Evolutionary conservation across 2,329 filamentous ascomycete species (phyloP).

Genomic region (Alternaria arbusti): DNA sequence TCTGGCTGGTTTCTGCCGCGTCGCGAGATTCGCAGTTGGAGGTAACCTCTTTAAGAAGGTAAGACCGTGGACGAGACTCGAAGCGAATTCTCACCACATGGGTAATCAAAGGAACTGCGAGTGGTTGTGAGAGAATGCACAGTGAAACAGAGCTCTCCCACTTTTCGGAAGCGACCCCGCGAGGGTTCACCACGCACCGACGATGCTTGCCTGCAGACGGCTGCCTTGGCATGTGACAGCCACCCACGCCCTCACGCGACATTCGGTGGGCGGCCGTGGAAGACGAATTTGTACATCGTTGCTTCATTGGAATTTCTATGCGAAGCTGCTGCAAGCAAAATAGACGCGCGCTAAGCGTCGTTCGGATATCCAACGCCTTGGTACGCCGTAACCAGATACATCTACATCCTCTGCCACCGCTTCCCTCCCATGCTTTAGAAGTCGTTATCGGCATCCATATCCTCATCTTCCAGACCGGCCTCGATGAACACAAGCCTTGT

Average conservation of each 20-base stretch:
- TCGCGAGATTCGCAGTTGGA: conserved; percentile 21
- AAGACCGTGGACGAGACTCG: conserved; percentile 18
- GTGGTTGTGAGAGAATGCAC: neutral
- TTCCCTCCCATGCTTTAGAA: conserved; percentile 28
- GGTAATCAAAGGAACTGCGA: neutral
- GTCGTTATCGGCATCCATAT: conserved; percentile 49
- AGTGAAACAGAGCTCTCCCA: conserved; percentile 10
- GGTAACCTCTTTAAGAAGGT: conserved; percentile 42
- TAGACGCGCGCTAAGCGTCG: conserved; percentile 11
- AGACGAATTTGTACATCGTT: neutral
- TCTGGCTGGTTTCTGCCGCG: conserved; percentile 23
- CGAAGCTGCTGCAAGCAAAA: conserved; percentile 3
- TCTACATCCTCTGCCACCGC: conserved; percentile 15
- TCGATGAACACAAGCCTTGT: conserved; percentile 63
- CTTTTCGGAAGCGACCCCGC: conserved; percentile 22
- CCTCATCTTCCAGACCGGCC: conserved; percentile 55
- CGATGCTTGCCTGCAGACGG: conserved; percentile 17
- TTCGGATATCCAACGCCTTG: conserved; percentile 31
- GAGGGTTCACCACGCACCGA: conserved; percentile 10
- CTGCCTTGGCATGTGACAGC: conserved; percentile 19
- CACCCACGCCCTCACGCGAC: neutral
- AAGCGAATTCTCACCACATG: conserved; percentile 1
- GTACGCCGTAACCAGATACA: conserved; percentile 31
- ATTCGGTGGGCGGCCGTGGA: neutral
- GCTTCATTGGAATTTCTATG: conserved; percentile 9